Conservation (phyloP, 129 eudicot genomes). For the Oenanthe sinensis region DNA sequence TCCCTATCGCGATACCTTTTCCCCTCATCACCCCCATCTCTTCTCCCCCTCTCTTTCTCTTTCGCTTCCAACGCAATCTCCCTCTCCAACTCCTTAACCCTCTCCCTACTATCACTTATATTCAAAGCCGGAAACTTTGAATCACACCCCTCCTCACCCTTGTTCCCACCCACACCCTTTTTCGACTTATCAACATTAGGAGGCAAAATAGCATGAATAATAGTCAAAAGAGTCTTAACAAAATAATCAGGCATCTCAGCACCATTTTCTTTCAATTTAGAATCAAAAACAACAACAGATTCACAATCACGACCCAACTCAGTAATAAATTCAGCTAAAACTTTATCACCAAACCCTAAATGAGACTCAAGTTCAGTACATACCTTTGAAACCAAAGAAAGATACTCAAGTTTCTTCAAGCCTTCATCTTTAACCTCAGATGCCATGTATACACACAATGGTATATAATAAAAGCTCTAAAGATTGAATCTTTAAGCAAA, state of each 20-base stretch:
- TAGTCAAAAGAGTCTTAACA: slow-evolving; percentile 53
- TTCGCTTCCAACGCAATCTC: slow-evolving; percentile 21
- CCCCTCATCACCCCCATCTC: not conserved
- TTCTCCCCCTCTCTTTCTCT: slow-evolving; percentile 12
- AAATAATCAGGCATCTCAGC: slow-evolving; percentile 95
- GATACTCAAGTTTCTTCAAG: slow-evolving; percentile 64
- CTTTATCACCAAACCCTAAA: slow-evolving; percentile 65
- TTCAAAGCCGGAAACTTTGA: slow-evolving; percentile 2
- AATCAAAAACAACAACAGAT: slow-evolving; percentile 59
- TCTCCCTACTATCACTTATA: slow-evolving; percentile 21
- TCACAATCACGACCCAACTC: slow-evolving; percentile 55
- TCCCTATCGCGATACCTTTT: slow-evolving; percentile 12
- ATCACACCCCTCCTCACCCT: slow-evolving; percentile 18
- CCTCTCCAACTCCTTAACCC: slow-evolving; percentile 20
- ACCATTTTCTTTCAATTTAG: slow-evolving; percentile 56
- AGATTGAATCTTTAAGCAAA: not conserved
- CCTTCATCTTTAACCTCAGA: slow-evolving; percentile 37
- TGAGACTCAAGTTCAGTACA: slow-evolving; percentile 78
- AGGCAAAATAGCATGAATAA: slow-evolving; percentile 86
- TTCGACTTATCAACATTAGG: slow-evolving; percentile 31
- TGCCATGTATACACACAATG: slow-evolving; percentile 16
- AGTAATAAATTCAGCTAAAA: slow-evolving; percentile 70
- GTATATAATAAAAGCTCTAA: not conserved
- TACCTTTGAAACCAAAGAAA: slow-evolving; percentile 73
- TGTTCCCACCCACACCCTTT: slow-evolving; percentile 11